Evolutionary conservation across 2,329 filamentous ascomycete genomes (phyloP).

Genomic region (Aureobasidium uvarum): DNA sequence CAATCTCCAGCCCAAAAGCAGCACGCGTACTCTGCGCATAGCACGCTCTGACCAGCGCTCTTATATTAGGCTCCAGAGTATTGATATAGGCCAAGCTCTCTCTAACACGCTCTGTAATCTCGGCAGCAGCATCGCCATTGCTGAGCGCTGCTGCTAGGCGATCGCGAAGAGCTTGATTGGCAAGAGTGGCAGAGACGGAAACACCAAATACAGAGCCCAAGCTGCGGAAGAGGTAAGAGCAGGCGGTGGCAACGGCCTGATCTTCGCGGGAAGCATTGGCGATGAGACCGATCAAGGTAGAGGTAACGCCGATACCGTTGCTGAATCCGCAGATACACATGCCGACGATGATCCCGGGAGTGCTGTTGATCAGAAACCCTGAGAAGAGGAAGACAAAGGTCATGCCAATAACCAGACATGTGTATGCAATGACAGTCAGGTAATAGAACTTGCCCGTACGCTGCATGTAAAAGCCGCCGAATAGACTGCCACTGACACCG

Average conservation of each 20-base stretch:
- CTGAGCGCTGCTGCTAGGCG: slow-evolving; percentile 56
- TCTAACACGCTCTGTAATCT: slow-evolving; percentile 67
- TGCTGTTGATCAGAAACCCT: slow-evolving; percentile 53
- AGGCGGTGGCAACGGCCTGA: slow-evolving; percentile 69
- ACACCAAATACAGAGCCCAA: slow-evolving; percentile 66
- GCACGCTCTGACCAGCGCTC: slow-evolving; percentile 61
- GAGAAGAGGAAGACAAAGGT: slow-evolving; percentile 58
- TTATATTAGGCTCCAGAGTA: slow-evolving; percentile 59
- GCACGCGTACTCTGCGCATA: slow-evolving; percentile 60
- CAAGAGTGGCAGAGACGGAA: slow-evolving; percentile 66
- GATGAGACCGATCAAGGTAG: slow-evolving; percentile 38
- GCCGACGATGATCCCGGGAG: slow-evolving; percentile 56
- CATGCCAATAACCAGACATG: slow-evolving; percentile 54
- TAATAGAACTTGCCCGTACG: slow-evolving; percentile 69
- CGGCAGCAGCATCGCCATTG: slow-evolving; percentile 58
- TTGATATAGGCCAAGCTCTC: slow-evolving; percentile 69
- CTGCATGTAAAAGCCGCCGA: slow-evolving; percentile 65
- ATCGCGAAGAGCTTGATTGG: slow-evolving; percentile 65
- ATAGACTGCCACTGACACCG: slow-evolving; percentile 63
- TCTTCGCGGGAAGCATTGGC: slow-evolving; percentile 66
- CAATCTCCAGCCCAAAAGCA: slow-evolving; percentile 53
- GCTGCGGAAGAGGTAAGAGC: slow-evolving; percentile 74
- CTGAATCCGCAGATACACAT: slow-evolving; percentile 56
- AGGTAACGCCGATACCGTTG: slow-evolving; percentile 45
- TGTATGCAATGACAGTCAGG: slow-evolving; percentile 61